A percentile compares a stretch with the other conserved stretches of the same genome.
phyloP scores from a whole-genome alignment of 2,329 filamentous ascomycete species.

The Fusarium scirpi region DNA sequence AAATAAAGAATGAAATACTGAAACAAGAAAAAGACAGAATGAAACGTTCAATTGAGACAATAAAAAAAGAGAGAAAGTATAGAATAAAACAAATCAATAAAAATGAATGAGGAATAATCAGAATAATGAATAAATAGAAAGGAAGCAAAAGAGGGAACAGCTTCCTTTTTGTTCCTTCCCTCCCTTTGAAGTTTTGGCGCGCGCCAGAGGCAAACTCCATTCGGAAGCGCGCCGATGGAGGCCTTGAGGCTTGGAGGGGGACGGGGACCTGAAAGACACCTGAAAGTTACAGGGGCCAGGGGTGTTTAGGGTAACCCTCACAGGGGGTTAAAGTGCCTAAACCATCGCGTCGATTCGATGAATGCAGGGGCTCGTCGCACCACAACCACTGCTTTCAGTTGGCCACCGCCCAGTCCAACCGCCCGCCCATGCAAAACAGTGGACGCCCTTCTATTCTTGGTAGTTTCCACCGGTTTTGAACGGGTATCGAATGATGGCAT shows the following conservation, averaged over 20 bases:
- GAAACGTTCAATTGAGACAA: not conserved
- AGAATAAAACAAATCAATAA: not conserved
- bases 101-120: slow-evolving; percentile 1
- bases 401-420: slow-evolving; percentile 26
- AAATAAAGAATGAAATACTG: slow-evolving; percentile 18
- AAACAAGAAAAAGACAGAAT: not conserved
- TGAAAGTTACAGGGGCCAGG: slow-evolving; percentile 1
- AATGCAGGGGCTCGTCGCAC: slow-evolving; percentile 45
- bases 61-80: not conserved
- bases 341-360: slow-evolving; percentile 14
- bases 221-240: slow-evolving; percentile 10
- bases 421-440: slow-evolving; percentile 15
- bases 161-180: not conserved
- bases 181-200: slow-evolving; percentile 24
- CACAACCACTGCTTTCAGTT: slow-evolving; percentile 40
- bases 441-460: slow-evolving; percentile 33
- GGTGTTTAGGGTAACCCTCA: not conserved
- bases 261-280: slow-evolving; percentile 4
- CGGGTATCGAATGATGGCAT: slow-evolving; percentile 8
- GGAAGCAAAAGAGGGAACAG: not conserved
- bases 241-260: not conserved
- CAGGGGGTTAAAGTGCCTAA: slow-evolving; percentile 1
- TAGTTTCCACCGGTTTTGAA: slow-evolving; percentile 6
- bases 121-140: slow-evolving; percentile 3
- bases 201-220: slow-evolving; percentile 23